phyloP scores from a whole-genome alignment of 331 rosid species.

The Acacia concinna region DNA sequence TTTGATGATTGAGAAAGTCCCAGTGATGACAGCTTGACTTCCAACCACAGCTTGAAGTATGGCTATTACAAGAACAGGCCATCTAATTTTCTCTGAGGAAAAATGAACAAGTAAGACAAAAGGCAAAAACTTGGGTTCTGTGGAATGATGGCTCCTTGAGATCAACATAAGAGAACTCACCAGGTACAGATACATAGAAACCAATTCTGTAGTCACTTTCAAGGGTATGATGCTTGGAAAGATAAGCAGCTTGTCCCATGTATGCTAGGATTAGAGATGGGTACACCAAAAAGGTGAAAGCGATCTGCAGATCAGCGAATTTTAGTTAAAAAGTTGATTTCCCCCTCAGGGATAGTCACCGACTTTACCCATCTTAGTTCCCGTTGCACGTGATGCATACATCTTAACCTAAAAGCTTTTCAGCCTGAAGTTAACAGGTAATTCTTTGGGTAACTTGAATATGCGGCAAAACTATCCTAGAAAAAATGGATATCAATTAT shows the following conservation, averaged over 20 bases:
- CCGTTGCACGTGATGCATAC: neutral
- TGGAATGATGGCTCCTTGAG: constrained; percentile 3
- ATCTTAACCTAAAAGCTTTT: neutral
- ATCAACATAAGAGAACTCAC: constrained; percentile 44
- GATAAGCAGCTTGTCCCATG: constrained; percentile 99
- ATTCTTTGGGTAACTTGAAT: neutral
- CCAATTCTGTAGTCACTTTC: constrained; percentile 77
- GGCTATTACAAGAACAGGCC: constrained; percentile 97
- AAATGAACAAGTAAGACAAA: constrained; percentile 30
- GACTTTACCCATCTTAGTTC: neutral
- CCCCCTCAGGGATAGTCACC: neutral
- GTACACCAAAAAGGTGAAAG: constrained; percentile 89
- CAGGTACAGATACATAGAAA: constrained; percentile 96
- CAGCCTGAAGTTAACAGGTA: neutral
- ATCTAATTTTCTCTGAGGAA: constrained; percentile 68
- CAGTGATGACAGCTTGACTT: constrained; percentile 96
- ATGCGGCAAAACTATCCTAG: neutral
- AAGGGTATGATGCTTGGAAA: constrained; percentile 72
- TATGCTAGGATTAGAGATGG: constrained; percentile 94
- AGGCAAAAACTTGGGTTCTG: neutral
- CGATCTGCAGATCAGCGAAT: constrained; percentile 67
- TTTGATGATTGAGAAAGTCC: constrained; percentile 96
- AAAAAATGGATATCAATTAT: neutral
- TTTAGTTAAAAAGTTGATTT: constrained; percentile 35
- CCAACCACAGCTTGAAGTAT: constrained; percentile 99